These are phyloP conservation scores for Rhizoclosmatium globosum DNA, from an alignment of 192 early-diverging fungal genomes.

Conservation along the genomic window DNA sequence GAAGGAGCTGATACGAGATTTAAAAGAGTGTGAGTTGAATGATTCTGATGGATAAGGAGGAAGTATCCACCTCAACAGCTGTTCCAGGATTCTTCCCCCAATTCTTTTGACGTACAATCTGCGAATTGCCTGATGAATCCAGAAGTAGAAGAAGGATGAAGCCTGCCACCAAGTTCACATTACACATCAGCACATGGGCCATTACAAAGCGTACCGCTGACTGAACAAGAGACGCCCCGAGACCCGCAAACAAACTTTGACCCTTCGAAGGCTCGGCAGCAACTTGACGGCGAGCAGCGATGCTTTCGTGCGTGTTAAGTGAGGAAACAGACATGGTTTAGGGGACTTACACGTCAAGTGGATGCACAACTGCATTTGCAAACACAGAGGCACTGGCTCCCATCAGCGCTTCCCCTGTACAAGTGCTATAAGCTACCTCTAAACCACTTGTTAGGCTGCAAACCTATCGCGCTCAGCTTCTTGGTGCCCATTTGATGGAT, in stretches of 20 bases:
- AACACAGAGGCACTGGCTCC: conserved; percentile 27
- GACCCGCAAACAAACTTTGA: conserved; percentile 84
- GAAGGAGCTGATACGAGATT: conserved; percentile 60
- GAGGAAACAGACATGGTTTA: no score
- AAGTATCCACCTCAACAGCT: neutral
- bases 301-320: conserved; percentile 66
- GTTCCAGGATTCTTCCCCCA: neutral
- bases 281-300: conserved; percentile 30
- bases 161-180: neutral
- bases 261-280: neutral
- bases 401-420: conserved; percentile 3
- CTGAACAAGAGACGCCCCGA: conserved; percentile 73
- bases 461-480: no score
- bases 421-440: neutral
- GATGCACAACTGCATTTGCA: conserved; percentile 34
- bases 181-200: no score
- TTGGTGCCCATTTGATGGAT: no score
- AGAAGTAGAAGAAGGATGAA: conserved; percentile 62
- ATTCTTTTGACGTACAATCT: conserved; percentile 15
- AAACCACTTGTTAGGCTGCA: no score
- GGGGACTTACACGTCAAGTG: neutral
- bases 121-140: conserved; percentile 48
- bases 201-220: conserved; percentile 10
- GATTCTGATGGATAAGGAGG: neutral
- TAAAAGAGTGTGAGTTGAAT: neutral